Evolutionary conservation across 1,284 basidiomycete species (phyloP).

Genomic region (Xerocomus amazonicus): DNA sequence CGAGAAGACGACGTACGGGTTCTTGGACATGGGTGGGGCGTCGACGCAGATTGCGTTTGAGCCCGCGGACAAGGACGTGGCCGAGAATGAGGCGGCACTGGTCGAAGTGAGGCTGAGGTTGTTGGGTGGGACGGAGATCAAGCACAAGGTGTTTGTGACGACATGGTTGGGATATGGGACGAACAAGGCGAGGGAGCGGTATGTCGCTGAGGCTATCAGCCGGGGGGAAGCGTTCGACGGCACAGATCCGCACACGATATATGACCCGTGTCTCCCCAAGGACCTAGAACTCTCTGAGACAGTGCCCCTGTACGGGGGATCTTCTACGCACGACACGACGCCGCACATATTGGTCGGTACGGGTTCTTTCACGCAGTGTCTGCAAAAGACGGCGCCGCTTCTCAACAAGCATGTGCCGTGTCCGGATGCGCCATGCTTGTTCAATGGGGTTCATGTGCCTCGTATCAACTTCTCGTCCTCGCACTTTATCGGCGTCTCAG

Average conservation of each 20-base stretch:
- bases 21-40: slow-evolving; percentile 98
- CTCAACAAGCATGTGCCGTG: slow-evolving; percentile 88
- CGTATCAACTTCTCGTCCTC: slow-evolving; percentile 88
- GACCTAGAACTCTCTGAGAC: slow-evolving; percentile 60
- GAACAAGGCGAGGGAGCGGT: slow-evolving; percentile 91
- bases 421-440: slow-evolving; percentile 84
- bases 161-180: slow-evolving; percentile 99
- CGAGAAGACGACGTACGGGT: slow-evolving; percentile 85
- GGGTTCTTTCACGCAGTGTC: slow-evolving; percentile 86
- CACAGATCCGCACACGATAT: slow-evolving; percentile 43
- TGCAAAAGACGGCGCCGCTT: slow-evolving; percentile 70
- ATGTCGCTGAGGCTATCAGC: slow-evolving; percentile 67
- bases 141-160: slow-evolving; percentile 94
- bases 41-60: slow-evolving; percentile 99
- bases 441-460: slow-evolving; percentile 94
- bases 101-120: slow-evolving; percentile 80
- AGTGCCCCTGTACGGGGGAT: slow-evolving; percentile 41
- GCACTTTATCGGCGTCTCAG: slow-evolving; percentile 95
- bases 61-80: slow-evolving; percentile 52
- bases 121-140: slow-evolving; percentile 81
- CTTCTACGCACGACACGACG: slow-evolving; percentile 39
- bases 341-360: slow-evolving; percentile 77
- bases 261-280: slow-evolving; percentile 89
- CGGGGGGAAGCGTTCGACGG: slow-evolving; percentile 40
- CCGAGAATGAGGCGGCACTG: slow-evolving; percentile 51